Evolutionary conservation across 2,329 filamentous ascomycete species (phyloP).

Genomic region (Neobulgaria alba): DNA sequence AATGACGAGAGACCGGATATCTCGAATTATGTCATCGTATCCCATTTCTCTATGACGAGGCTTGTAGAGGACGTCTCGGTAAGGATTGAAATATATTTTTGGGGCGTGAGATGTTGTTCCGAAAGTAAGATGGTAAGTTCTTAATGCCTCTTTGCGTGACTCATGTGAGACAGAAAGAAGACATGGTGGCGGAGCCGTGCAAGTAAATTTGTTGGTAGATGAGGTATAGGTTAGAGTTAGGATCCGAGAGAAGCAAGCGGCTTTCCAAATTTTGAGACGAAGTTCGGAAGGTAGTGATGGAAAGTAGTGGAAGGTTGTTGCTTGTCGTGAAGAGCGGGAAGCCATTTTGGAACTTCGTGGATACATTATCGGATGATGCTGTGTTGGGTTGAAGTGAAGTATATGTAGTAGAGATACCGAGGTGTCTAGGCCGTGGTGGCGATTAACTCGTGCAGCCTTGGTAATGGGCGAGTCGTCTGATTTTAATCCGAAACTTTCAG

Average conservation of each 20-base stretch:
- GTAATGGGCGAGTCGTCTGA: not conserved
- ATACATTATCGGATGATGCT: slow-evolving; percentile 5
- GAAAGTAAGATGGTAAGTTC: slow-evolving; percentile 30
- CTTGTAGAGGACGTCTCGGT: slow-evolving; percentile 23
- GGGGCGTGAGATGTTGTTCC: slow-evolving; percentile 28
- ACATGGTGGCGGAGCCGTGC: slow-evolving; percentile 32
- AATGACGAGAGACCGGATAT: slow-evolving; percentile 32
- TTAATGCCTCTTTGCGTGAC: slow-evolving; percentile 34
- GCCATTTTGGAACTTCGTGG: not conserved
- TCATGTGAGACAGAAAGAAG: slow-evolving; percentile 36
- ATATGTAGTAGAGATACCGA: not conserved
- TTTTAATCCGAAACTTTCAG: too few species aligned
- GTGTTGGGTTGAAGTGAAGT: not conserved
- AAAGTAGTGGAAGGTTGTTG: slow-evolving; percentile 21
- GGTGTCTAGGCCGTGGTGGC: not conserved
- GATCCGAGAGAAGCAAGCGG: slow-evolving; percentile 19
- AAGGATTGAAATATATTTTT: slow-evolving; percentile 25
- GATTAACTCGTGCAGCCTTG: not conserved
- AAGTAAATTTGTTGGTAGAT: slow-evolving; percentile 30
- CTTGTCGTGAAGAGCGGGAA: too few species aligned
- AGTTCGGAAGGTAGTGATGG: slow-evolving; percentile 23
- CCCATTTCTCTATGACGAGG: slow-evolving; percentile 30
- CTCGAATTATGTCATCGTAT: slow-evolving; percentile 30
- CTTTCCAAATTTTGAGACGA: slow-evolving; percentile 23
- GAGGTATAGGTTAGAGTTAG: slow-evolving; percentile 30